phyloP scores from a whole-genome alignment of 1,284 basidiomycete species.

The Neotropicomus parvogracilis region DNA sequence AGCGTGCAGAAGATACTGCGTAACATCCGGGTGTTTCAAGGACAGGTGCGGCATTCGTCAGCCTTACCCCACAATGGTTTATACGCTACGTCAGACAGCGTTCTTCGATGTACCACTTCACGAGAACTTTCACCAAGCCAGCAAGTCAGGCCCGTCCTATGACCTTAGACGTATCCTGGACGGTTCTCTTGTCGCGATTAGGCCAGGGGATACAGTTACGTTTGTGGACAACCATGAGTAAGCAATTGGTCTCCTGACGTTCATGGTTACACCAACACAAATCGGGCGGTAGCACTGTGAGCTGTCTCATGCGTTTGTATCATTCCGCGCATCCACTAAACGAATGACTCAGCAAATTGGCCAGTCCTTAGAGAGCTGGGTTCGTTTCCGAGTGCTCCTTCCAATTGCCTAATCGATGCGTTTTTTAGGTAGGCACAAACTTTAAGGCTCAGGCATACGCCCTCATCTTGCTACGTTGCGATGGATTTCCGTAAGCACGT shows the following conservation, averaged over 20 bases:
- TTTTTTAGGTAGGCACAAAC: conserved; percentile 52
- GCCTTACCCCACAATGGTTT: not conserved
- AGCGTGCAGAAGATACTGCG: conserved; percentile 53
- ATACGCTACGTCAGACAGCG: conserved; percentile 46
- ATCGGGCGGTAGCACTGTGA: conserved; percentile 48
- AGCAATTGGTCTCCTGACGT: conserved; percentile 24
- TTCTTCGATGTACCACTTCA: conserved; percentile 82
- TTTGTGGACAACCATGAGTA: conserved; percentile 86
- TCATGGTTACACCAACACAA: not conserved
- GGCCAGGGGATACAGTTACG: conserved; percentile 71
- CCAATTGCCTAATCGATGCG: not conserved
- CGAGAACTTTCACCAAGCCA: conserved; percentile 65
- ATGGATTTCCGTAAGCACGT: conserved; percentile 78
- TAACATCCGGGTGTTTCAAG: conserved; percentile 58
- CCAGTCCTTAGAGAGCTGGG: conserved; percentile 76
- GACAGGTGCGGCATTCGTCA: conserved; percentile 44
- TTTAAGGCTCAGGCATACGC: conserved; percentile 85
- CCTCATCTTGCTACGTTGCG: conserved; percentile 76
- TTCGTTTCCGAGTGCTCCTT: conserved; percentile 33
- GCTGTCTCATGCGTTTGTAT: conserved; percentile 8
- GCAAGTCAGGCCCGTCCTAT: conserved; percentile 53
- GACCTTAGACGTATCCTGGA: conserved; percentile 65
- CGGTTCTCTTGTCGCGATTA: conserved; percentile 51
- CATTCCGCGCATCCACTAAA: not conserved
- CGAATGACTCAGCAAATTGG: conserved; percentile 55